phyloP scores from a whole-genome alignment of 257 asterid genomes.

The Avicennia marina region DNA sequence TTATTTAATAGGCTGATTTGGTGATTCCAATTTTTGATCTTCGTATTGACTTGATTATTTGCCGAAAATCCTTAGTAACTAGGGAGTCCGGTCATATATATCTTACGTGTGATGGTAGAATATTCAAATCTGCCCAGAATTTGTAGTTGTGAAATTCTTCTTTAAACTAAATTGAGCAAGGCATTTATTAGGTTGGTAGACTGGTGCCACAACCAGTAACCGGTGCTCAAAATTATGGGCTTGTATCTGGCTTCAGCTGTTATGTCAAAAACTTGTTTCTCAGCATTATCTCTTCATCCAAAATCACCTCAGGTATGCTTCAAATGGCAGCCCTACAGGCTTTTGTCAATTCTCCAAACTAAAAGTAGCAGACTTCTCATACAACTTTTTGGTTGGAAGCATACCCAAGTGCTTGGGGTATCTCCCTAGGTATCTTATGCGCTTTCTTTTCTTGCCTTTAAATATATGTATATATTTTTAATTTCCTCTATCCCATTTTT shows the following conservation, averaged over 20 bases:
- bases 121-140: not conserved
- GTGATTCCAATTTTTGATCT: not conserved
- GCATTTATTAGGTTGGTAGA: not conserved
- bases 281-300: conserved; percentile 2
- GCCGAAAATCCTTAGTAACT: not conserved
- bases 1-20: not conserved
- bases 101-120: not conserved
- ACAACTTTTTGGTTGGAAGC: conserved; percentile 66
- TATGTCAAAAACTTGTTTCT: conserved; percentile 4
- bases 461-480: not conserved
- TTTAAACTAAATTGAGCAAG: not conserved
- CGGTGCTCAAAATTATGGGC: not conserved
- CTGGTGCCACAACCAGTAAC: not conserved
- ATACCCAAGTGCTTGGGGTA: conserved; percentile 71
- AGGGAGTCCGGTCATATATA: not conserved
- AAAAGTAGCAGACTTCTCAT: conserved; percentile 74
- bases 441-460: conserved; percentile 9
- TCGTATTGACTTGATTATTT: not conserved
- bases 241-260: not conserved
- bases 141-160: not conserved
- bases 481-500: not conserved
- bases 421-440: conserved; percentile 59
- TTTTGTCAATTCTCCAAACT: conserved; percentile 65
- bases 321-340: conserved; percentile 37
- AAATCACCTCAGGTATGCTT: conserved; percentile 34